Conservation (phyloP, 106 monocot species). For the Narthecium ossifragum region DNA sequence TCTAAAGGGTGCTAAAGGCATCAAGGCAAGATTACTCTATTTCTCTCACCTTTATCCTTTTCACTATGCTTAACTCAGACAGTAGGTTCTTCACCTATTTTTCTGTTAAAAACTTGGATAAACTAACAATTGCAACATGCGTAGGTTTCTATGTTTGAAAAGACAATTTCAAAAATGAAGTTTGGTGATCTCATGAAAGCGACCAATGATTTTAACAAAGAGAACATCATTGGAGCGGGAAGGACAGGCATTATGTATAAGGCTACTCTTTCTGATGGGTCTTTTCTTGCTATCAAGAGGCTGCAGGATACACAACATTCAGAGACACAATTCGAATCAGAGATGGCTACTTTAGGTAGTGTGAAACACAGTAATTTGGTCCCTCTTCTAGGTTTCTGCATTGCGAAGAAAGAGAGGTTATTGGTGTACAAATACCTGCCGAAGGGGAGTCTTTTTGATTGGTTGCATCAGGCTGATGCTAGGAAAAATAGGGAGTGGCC, state of each 20-base stretch:
- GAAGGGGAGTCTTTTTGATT: constrained; percentile 34
- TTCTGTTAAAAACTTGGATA: neutral
- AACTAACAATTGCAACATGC: neutral
- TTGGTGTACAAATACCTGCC: constrained; percentile 61
- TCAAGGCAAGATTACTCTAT: constrained; percentile 33
- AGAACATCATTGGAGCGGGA: constrained; percentile 23
- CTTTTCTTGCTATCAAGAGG: constrained; percentile 27
- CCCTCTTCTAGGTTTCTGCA: constrained; percentile 45
- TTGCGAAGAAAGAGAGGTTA: constrained; percentile 44
- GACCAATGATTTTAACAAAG: constrained; percentile 33
- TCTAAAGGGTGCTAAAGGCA: constrained; percentile 44
- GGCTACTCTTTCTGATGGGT: constrained; percentile 28
- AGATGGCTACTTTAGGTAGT: constrained; percentile 62
- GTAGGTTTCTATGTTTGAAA: constrained; percentile 46
- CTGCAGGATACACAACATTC: constrained; percentile 33
- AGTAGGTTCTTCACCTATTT: neutral
- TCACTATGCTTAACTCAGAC: too few relatives aligned
- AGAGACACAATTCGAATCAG: constrained; percentile 40
- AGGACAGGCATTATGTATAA: constrained; percentile 34
- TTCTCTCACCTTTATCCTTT: too few relatives aligned
- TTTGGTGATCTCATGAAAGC: constrained; percentile 42
- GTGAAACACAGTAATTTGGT: constrained; percentile 48
- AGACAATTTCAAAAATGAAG: constrained; percentile 37
- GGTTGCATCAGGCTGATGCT: constrained; percentile 9
- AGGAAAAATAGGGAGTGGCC: constrained; percentile 34